phyloP scores from a whole-genome alignment of 2,329 filamentous ascomycete species.

The Cryphonectria carpinicola region DNA sequence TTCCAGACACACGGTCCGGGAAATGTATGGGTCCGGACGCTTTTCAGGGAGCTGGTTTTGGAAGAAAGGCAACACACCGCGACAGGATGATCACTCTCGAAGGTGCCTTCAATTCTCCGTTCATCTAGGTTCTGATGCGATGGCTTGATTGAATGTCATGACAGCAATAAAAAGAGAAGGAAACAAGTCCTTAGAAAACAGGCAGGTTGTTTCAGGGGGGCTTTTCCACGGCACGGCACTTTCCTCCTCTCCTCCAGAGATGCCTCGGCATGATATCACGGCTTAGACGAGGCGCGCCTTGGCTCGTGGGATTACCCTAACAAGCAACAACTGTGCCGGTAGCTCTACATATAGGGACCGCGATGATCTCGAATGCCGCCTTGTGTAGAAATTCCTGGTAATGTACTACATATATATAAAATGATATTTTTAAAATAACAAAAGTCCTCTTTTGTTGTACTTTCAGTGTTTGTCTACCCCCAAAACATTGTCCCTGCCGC shows the following conservation, averaged over 20 bases:
- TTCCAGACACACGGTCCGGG: background rate
- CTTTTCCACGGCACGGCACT: background rate
- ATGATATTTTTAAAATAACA: too few relatives aligned
- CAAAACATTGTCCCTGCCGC: background rate
- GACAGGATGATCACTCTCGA: background rate
- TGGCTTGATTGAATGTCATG: background rate
- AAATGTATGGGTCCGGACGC: background rate
- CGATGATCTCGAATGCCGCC: background rate
- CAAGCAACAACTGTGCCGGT: background rate
- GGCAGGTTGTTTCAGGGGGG: background rate
- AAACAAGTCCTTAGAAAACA: background rate
- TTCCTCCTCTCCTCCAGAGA: background rate
- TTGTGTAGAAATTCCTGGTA: background rate
- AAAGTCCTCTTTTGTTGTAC: background rate
- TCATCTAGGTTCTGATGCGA: background rate
- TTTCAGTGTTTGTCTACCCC: too few relatives aligned
- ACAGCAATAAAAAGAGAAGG: background rate
- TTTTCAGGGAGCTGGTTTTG: background rate
- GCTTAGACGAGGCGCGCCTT: background rate
- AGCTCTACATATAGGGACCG: background rate
- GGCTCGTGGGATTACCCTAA: background rate
- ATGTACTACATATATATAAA: background rate
- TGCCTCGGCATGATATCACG: slow-evolving; percentile 25
- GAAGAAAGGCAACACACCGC: background rate
- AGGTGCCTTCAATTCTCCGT: background rate